These are phyloP conservation scores for Haematococcus sp. DNA, from an alignment of 139 green algal species.

Conservation along the genomic window DNA sequence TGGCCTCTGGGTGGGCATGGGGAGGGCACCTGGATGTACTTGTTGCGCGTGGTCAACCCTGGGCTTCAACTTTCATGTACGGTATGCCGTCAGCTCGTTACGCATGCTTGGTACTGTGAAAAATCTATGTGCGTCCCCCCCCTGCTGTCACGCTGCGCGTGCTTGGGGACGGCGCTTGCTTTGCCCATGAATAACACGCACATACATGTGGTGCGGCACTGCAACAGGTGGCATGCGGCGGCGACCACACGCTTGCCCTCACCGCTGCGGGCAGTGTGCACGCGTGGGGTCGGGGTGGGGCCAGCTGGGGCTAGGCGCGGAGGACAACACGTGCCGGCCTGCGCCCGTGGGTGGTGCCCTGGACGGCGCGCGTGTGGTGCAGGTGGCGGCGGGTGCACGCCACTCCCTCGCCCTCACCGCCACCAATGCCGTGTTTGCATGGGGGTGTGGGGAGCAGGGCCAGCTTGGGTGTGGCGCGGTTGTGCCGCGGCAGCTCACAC, in stretches of 20 bases:
- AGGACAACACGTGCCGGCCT: slow-evolving; percentile 46
- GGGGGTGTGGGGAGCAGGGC: slow-evolving; percentile 47
- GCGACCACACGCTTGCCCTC: slow-evolving; percentile 65
- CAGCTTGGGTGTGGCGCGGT: slow-evolving; percentile 10
- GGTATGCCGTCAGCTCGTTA: too few species aligned
- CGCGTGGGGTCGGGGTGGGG: slow-evolving; percentile 63
- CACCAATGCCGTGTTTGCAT: slow-evolving; percentile 44
- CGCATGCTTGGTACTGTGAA: too few species aligned
- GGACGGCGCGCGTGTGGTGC: slow-evolving; percentile 38
- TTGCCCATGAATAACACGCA: too few species aligned
- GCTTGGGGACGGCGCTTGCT: too few species aligned
- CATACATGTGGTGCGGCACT: not conserved
- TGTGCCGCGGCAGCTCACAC: slow-evolving; percentile 10
- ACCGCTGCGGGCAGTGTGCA: slow-evolving; percentile 42
- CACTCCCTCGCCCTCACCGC: slow-evolving; percentile 57
- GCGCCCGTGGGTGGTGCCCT: slow-evolving; percentile 31
- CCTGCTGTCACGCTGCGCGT: too few species aligned
- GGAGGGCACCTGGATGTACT: too few species aligned
- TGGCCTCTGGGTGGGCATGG: not conserved
- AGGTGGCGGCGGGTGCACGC: slow-evolving; percentile 53
- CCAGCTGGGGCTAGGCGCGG: slow-evolving; percentile 59
- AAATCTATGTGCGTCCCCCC: too few species aligned
- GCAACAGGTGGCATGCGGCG: slow-evolving; percentile 53
- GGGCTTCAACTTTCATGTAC: too few species aligned
- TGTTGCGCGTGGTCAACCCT: too few species aligned